Evolutionary conservation across 192 early-diverging fungal species (phyloP), one percentile per base, ranked within the genome.

Genomic region (Linnemannia hyalina): DNA sequence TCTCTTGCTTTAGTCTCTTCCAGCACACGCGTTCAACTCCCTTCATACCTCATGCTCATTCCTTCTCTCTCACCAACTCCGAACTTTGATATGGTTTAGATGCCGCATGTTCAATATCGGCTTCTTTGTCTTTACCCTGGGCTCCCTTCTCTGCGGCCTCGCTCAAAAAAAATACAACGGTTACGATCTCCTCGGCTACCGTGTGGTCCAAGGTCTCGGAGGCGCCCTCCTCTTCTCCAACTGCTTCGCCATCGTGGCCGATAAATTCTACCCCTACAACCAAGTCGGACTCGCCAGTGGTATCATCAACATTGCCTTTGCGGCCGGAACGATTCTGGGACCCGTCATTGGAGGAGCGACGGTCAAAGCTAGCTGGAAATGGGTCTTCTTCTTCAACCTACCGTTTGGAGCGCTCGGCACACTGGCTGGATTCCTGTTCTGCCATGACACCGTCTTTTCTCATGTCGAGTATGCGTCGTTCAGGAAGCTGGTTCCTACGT

Each of bases 321-420:
- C 65, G 18, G 65, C 76, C 23, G 76, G 76, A 22, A 77, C 65
- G 9, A 77, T 77, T 23, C 65, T 77, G 5, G 76, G 76, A 47
- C 76, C 76, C 6, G 76, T 77, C n/a, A 63, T 77, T 63, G 76
- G 76, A 26, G 76, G 76, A 32, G 76, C 76, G 7, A 77, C 57
- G 32, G 76, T 77, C 4, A 65, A 44, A 18, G 44, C 57, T 65
- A 68, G 63, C 16, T 77, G 76, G 76, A 77, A 77, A 40, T 77
- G 76, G 76, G 76, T 77, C 46, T 77, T 77, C 60, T 77, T 77
- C 76, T 77, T 77, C 63, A 77, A 77, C 65, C 32, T 77, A 15
- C 76, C 76, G 5, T 77, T 77, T 49, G 76, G 63, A 20, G 76
- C 76, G 13, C 11, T 77, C 6, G 76, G 76, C 20, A 77, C 76